Percentiles rank a stretch among this genome's conserved stretches.
phyloP scores from a whole-genome alignment of 331 rosid species.

The Acacia concinna region DNA sequence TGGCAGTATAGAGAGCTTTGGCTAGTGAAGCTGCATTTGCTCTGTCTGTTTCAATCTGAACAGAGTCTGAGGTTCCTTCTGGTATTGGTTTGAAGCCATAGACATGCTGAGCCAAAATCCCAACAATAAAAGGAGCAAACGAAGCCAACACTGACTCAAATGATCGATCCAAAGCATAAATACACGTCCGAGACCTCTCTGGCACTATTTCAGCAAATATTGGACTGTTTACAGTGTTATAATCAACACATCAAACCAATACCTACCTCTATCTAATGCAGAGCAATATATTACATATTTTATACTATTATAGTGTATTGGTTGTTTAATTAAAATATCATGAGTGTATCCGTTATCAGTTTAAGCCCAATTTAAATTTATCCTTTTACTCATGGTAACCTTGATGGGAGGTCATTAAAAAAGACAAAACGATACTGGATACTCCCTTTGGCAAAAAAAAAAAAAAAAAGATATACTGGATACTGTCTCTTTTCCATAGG shows the following conservation, averaged over 20 bases:
- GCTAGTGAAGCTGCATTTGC: constrained; percentile 79
- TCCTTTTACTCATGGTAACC: too few species aligned
- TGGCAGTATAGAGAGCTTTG: constrained; percentile 74
- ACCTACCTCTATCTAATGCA: background rate
- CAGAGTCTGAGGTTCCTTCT: constrained; percentile 52
- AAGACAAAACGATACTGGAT: too few species aligned
- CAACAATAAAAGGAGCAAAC: constrained; percentile 81
- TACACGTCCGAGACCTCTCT: constrained; percentile 73
- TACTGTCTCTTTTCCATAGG: too few species aligned
- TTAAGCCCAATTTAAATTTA: background rate
- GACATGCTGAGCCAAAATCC: constrained; percentile 65
- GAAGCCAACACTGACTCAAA: constrained; percentile 69
- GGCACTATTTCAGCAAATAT: constrained; percentile 95
- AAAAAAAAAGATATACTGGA: too few species aligned
- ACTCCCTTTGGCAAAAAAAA: too few species aligned
- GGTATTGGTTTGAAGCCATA: constrained; percentile 67
- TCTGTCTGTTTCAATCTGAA: constrained; percentile 65
- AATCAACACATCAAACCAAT: constrained; percentile 22
- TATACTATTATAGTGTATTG: too few species aligned
- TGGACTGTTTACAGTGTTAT: constrained; percentile 57
- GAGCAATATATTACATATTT: background rate
- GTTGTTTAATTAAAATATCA: too few species aligned
- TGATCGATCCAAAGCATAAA: constrained; percentile 81
- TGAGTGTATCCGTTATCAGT: background rate
- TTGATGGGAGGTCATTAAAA: too few species aligned